These are phyloP conservation scores for Suillus paluster DNA, from an alignment of 768 basidiomycete species.

Conservation along the genomic window DNA sequence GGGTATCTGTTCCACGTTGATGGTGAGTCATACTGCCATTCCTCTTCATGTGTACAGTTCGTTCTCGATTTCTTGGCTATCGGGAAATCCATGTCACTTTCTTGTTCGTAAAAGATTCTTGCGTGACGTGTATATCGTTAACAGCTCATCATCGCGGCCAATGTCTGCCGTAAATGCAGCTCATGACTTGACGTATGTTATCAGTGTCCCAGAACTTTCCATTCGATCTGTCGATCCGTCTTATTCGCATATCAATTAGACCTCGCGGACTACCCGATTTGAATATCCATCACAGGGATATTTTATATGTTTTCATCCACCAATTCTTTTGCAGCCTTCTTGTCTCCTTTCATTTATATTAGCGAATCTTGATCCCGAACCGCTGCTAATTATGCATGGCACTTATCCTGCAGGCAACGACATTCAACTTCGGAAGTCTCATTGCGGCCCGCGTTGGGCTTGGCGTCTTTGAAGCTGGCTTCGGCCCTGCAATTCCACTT, in stretches of 20 bases:
- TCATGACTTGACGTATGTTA: background rate
- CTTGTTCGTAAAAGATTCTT: background rate
- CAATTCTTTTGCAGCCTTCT: background rate
- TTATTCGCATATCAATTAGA: background rate
- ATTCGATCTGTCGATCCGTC: background rate
- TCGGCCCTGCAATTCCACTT: conserved; percentile 76
- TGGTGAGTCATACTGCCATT: conserved; percentile 45
- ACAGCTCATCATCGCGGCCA: background rate
- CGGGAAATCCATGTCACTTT: background rate
- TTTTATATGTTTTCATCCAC: background rate
- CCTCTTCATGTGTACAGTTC: background rate
- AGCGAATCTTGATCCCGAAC: background rate
- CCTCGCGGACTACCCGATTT: background rate
- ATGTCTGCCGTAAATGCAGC: background rate
- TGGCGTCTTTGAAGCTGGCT: conserved; percentile 80
- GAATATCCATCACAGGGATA: no score
- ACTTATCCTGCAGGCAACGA: conserved; percentile 51
- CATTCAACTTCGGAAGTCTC: conserved; percentile 63
- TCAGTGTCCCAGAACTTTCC: background rate
- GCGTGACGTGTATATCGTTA: background rate
- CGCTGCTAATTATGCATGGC: background rate
- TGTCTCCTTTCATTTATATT: background rate
- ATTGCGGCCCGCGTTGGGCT: conserved; percentile 62
- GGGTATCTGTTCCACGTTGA: conserved; percentile 75
- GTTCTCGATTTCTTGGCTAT: background rate